These are phyloP conservation scores for Ascosphaera apis DNA, from an alignment of 2,329 filamentous ascomycete genomes.

Conservation along the genomic window DNA sequence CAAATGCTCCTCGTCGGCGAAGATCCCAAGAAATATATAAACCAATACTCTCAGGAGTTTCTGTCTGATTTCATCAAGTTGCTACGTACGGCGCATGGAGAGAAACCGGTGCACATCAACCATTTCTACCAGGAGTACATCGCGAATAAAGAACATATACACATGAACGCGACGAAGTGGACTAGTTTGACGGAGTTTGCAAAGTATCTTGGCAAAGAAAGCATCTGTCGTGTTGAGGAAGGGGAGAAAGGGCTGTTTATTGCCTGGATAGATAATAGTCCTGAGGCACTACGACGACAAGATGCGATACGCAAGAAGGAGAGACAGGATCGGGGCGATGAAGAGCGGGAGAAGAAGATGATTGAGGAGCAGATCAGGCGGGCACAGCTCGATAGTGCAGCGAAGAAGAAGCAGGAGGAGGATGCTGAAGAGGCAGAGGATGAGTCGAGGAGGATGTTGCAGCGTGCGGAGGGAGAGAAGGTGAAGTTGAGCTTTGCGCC, in stretches of 20 bases:
- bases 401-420: constrained; percentile 4
- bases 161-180: constrained; percentile 90
- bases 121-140: constrained; percentile 94
- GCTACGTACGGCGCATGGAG: constrained; percentile 63
- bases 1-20: constrained; percentile 74
- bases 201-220: constrained; percentile 64
- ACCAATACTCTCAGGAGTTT: constrained; percentile 64
- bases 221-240: constrained; percentile 76
- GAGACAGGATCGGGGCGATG: constrained; percentile 69
- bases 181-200: constrained; percentile 71
- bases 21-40: constrained; percentile 62
- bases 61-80: constrained; percentile 54
- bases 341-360: constrained; percentile 72
- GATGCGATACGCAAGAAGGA: constrained; percentile 70
- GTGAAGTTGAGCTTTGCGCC: constrained; percentile 5
- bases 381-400: constrained; percentile 25
- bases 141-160: constrained; percentile 61
- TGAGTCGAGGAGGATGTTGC: constrained; percentile 3
- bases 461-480: constrained; percentile 6
- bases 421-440: constrained; percentile 1
- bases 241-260: constrained; percentile 61
- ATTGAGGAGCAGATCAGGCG: constrained; percentile 65
- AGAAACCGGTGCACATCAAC: constrained; percentile 75
- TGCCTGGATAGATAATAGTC: constrained; percentile 76
- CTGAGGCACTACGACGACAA: constrained; percentile 56